phyloP scores from a whole-genome alignment of 2,329 filamentous ascomycete genomes.

The Dactylonectria macrodidyma region DNA sequence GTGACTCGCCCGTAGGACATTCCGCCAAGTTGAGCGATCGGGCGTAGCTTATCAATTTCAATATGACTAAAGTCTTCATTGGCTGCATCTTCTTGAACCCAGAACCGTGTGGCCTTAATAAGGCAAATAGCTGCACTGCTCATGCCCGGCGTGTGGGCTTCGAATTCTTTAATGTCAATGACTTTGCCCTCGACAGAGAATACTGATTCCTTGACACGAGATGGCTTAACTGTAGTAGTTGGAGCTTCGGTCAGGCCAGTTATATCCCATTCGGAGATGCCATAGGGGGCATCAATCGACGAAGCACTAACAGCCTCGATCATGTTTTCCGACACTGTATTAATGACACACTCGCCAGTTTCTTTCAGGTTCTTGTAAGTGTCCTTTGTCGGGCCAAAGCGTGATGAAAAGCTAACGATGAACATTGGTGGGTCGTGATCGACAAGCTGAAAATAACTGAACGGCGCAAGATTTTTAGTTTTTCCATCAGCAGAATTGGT shows the following conservation, averaged over 20 bases:
- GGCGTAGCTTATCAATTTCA: constrained; percentile 42
- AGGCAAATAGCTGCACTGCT: constrained; percentile 44
- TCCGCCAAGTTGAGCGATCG: constrained; percentile 45
- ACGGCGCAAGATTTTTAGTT: constrained; percentile 81
- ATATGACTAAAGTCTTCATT: constrained; percentile 44
- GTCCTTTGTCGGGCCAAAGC: constrained; percentile 75
- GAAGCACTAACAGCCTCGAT: constrained; percentile 86
- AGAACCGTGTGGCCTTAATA: constrained; percentile 49
- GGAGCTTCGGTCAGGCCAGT: constrained; percentile 63
- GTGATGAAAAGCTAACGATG: constrained; percentile 65
- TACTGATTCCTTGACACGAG: constrained; percentile 46
- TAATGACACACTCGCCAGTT: constrained; percentile 81
- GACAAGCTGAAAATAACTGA: constrained; percentile 85
- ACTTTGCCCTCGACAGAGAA: constrained; percentile 49
- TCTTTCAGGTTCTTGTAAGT: constrained; percentile 80
- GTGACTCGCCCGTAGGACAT: constrained; percentile 46
- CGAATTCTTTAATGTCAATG: constrained; percentile 48
- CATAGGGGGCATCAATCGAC: constrained; percentile 81
- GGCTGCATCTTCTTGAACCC: constrained; percentile 47
- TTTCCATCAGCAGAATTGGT: constrained; percentile 71
- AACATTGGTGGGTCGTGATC: constrained; percentile 89
- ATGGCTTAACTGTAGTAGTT: constrained; percentile 43
- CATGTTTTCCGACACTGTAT: constrained; percentile 85
- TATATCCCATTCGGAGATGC: constrained; percentile 81
- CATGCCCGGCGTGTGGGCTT: constrained; percentile 39